A percentile compares a stretch with the other conserved stretches of the same genome.
phyloP scores from a whole-genome alignment of 1,284 basidiomycete species.

The Malassezia globosa region DNA sequence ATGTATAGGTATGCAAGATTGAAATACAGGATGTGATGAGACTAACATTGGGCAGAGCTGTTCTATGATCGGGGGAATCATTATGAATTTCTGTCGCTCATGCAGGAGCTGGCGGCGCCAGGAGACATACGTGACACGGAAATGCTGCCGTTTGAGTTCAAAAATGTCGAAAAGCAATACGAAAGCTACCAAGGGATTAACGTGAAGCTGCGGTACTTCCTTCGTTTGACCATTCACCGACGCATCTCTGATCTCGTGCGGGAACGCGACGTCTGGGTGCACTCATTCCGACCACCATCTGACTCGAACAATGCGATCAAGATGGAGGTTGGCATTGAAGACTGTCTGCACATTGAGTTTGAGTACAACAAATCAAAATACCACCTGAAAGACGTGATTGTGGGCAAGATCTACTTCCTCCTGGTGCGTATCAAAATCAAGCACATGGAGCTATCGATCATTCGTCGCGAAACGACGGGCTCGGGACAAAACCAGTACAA shows the following conservation, averaged over 20 bases:
- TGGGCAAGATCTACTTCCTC: conserved; percentile 97
- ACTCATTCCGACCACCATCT: conserved; percentile 94
- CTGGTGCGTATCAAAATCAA: conserved; percentile 99
- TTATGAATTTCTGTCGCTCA: conserved; percentile 89
- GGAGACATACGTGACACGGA: conserved; percentile 90
- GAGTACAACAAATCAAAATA: conserved; percentile 99
- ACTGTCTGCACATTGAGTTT: conserved; percentile 96
- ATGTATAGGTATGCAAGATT: conserved; percentile 78
- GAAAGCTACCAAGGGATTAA: conserved; percentile 97
- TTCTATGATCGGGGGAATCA: conserved; percentile 96
- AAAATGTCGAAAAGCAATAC: conserved; percentile 98
- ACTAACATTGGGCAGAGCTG: conserved; percentile 59
- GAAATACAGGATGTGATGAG: too few relatives aligned
- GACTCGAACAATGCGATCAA: conserved; percentile 96
- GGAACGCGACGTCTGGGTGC: conserved; percentile 92
- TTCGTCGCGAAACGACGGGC: conserved; percentile 90
- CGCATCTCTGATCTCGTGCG: conserved; percentile 84
- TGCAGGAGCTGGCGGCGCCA: conserved; percentile 83
- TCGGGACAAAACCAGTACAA: conserved; percentile 84
- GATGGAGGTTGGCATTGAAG: conserved; percentile 99
- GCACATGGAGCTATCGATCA: conserved; percentile 98
- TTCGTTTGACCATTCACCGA: conserved; percentile 80
- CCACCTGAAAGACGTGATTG: conserved; percentile 96
- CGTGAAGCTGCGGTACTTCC: conserved; percentile 81
- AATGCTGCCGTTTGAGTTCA: conserved; percentile 90